Evolutionary conservation across 306 rosid species (phyloP), one percentile per base, ranked within the genome.

Genomic region (Elaeagnus macrophylla): DNA sequence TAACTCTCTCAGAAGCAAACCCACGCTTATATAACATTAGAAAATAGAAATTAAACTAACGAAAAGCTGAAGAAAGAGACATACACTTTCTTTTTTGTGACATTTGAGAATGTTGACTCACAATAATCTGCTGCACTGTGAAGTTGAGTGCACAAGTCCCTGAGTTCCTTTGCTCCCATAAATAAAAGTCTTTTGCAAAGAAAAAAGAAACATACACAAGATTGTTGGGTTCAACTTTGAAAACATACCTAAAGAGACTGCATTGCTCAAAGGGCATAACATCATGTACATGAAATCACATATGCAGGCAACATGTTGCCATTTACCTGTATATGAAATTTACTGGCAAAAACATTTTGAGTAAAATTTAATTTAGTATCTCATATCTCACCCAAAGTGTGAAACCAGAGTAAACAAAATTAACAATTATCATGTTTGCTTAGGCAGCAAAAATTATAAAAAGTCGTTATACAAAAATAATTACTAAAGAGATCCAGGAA

Each of bases 241-340:
- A 59, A 20, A 36, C 14, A 52, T 78, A 91, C 97, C 93, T 73
- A 73, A 35, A 91, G 89, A 60, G 89, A 84, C 25, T 65, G n/a
- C n/a, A n/a, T n/a, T n/a, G 82, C 17, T 54, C 74, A 73, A 91
- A 91, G 58, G 16, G 59, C 37, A 53, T 56, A 61, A 59, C 47
- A 49, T 77, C 85, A n/a, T n/a, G n/a, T n/a, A n/a, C n/a, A n/a
- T n/a, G 96, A 84, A 55, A 91, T 82, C 78, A 91, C 96, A 52
- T 96, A 75, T 35, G 99, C 95, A 52, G 99, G 99, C 77, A 91
- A 72, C 65, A 91, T 81, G 76, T 96, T 91, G 42, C 99, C 99
- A 39, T 82, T 91, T 59, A 91, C 95, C 96, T 91, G 89, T 64
- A 65, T 60, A n/a, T n/a, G n/a, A 66, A 61, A 55, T 71, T 39